Base-by-base conservation (phyloP, 2,329 filamentous ascomycete genomes). In the Dendrostoma leiphaemia region DNA sequence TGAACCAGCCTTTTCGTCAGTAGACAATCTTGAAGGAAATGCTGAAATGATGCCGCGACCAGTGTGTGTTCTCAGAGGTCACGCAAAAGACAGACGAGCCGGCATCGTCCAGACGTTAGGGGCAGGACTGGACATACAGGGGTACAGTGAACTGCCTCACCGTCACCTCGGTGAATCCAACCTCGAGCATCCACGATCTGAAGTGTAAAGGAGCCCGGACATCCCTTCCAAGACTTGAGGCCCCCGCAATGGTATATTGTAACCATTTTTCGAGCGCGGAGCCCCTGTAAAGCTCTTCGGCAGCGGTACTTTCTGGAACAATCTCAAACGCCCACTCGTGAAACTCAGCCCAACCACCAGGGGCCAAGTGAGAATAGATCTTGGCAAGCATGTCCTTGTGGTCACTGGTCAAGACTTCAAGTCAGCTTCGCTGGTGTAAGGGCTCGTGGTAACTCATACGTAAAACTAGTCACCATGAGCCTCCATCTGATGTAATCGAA, bases 401-500 rank as follows among this genome's bases (percentile, higher is more conserved):
- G 32, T 50, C 46, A 17, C 24, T 38, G 13, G 28, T 7, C 4
- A 23, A 3, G 10, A 13, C 24, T 13, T 26, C 15, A 13, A 17
- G 2, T 41, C 23, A 41, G 38, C 7, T 41, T 8, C 17, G 10
- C 10, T 41, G 19, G 9, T 5, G 10, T 21, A 19, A 8, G 9
- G 34, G 4, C 3, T 38, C 9, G 23, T 2, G 35, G n/a, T 6
- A 17, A 37, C n/a, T 13, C 43, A 29, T 32, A 46, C 44, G 17
- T 6, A 21, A 54, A 54, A 23, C 40, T 37, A n/a, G 28, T 34
- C 9, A 24, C 48, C 38, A 54, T 50, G 3, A 51, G 46, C 10
- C 52, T 37, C 47, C 45, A 44, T 24, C 49, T 48, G 37, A 54
- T 54, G 8, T 23, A 46, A 34, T 54, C 52, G 41, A 54, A 54